Evolutionary conservation across 116 monocot species (phyloP), one percentile per base, ranked within the genome.

Genomic region (Trichopus zeylanicus): DNA sequence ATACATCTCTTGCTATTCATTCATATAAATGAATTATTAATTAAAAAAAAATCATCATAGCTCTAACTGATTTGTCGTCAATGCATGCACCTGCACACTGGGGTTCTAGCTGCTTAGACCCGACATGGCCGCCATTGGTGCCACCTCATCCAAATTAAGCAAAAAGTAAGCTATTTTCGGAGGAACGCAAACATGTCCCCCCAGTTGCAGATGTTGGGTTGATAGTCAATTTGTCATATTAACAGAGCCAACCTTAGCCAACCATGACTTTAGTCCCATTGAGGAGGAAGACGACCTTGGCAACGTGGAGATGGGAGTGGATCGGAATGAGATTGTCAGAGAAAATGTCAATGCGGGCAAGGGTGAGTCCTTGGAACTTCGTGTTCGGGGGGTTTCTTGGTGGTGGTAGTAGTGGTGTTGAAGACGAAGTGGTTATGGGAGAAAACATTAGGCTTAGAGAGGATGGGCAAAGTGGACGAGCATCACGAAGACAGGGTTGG

Each of bases 161-260:
- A 60, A 13, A 61, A 73, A 73, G 18, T 73, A 66, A 9, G 53
- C 19, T 33, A 73, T 9, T 4, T 52, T 66, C 28, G 24, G 52
- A 16, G 73, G 66, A 73, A 73, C 31, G 66, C 66, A 52, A 73
- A 74, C n/a, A 51, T 57, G 18, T 74, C 74, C 32, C 67, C n/a
- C 62, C 3, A 62, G 56, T 31, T 58, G 12, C 34, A 74, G 56
- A 22, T 37, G 56, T 38, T 74, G 74, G 4, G 61, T 28, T 51
- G 48, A 74, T 27, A 74, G 63, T 24, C 55, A 39, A 39, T 51
- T 20, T 2, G 23, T 15, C n/a, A 62, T 63, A 51, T 74, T 68
- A 8, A 63, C 68, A 31, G 68, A 74, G 11, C 74, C 74, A n/a
- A n/a, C n/a, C n/a, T n/a, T n/a, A n/a, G n/a, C n/a, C n/a, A 4